Percentiles rank a stretch among this genome's conserved stretches.
Conservation (phyloP, 2,329 filamentous ascomycete genomes). For the Aspergillus spinulosporus region DNA sequence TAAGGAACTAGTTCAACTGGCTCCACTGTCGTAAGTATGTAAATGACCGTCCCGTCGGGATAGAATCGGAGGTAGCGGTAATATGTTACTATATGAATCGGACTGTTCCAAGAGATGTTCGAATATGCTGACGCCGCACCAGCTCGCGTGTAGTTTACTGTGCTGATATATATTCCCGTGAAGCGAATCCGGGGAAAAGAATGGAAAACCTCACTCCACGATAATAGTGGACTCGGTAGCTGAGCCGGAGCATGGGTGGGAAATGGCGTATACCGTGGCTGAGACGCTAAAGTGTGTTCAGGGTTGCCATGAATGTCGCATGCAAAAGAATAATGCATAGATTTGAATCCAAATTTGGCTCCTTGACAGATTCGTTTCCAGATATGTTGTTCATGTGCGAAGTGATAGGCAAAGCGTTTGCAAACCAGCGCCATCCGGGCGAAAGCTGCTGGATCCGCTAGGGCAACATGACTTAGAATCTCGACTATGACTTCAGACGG, state of each 20-base stretch:
- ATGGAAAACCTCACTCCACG: slow-evolving; percentile 72
- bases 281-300: slow-evolving; percentile 33
- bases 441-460: slow-evolving; percentile 74
- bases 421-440: slow-evolving; percentile 76
- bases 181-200: slow-evolving; percentile 83
- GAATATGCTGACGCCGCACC: slow-evolving; percentile 69
- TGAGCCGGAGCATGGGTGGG: slow-evolving; percentile 30
- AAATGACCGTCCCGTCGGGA: slow-evolving; percentile 80
- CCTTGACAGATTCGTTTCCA: slow-evolving; percentile 78
- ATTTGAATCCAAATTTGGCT: slow-evolving; percentile 71
- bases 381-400: slow-evolving; percentile 78
- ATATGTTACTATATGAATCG: slow-evolving; percentile 95
- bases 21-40: slow-evolving; percentile 75
- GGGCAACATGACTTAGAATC: slow-evolving; percentile 72
- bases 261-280: slow-evolving; percentile 38
- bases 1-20: slow-evolving; percentile 86
- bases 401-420: slow-evolving; percentile 81
- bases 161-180: slow-evolving; percentile 94
- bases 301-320: slow-evolving; percentile 56
- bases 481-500: slow-evolving; percentile 84
- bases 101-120: slow-evolving; percentile 73
- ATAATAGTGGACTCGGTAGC: slow-evolving; percentile 45
- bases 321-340: slow-evolving; percentile 79
- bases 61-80: slow-evolving; percentile 96
- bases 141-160: slow-evolving; percentile 87